Base-by-base conservation (phyloP, 78 protist species). In the Isochrysis galbana region DNA sequence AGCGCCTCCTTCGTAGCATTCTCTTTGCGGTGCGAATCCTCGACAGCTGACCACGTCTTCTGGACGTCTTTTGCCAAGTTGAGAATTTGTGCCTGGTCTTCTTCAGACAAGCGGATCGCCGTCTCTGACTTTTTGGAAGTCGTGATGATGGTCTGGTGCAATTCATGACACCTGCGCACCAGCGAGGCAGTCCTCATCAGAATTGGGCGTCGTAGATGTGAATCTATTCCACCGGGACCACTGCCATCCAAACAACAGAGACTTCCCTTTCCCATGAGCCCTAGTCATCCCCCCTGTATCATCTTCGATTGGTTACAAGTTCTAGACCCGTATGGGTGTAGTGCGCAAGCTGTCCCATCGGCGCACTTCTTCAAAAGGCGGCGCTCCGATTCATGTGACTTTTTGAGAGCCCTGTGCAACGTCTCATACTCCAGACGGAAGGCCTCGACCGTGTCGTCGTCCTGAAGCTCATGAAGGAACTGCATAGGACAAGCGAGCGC, bases 401-500 rank as follows among this genome's bases (percentile, higher is more conserved):
- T 96, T 84, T 93, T 91, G 55, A 96, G 91, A 3, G 99, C 99
- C 10, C 95, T 90, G 82, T 72, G 38, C 70, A 83, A 39, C 82
- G 97, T 97, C 77, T 95, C 97, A 74, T 95, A 97, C 90, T 97
- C 99, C 1, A 91, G 82, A 0, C 95, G 89, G 94, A 97, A 97
- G 1, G 92, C 88, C 90, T 97, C 98, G 34, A 97, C 94, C 19
- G 51, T 34, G 47, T 91, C 90, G 83, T 97, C 98, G 0, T 93
- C 96, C 22, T 78, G 93, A 0, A 97, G 96, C n/a, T 96, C 96
- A 34, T 70, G 0, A 19, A 97, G 91, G 29, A 95, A 94, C 92
- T 72, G 39, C n/a, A n/a, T 46, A n/a, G n/a, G n/a, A n/a, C n/a
- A n/a, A n/a, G n/a, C n/a, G n/a, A n/a, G 95, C 94, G 80, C 95